Conservation (phyloP, 2,329 filamentous ascomycete species). For the Fusarium nygamai region DNA sequence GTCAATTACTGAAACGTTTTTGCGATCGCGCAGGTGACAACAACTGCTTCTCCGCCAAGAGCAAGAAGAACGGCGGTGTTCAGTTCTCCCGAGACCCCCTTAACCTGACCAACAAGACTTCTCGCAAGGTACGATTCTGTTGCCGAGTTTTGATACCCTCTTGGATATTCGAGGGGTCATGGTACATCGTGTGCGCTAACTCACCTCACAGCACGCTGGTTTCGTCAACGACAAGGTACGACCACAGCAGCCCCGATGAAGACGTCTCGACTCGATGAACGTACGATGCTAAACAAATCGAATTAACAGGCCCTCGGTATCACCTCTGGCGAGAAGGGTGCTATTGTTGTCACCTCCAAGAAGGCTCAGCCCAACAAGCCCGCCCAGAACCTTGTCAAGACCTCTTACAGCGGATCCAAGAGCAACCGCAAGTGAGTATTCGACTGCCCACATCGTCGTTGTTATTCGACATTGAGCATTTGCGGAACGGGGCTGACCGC, state of each 20-base stretch:
- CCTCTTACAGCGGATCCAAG: constrained; percentile 77
- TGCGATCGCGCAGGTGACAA: constrained; percentile 71
- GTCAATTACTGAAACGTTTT: constrained; percentile 38
- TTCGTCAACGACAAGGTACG: constrained; percentile 93
- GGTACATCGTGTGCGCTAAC: constrained; percentile 48
- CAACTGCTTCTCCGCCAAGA: constrained; percentile 94
- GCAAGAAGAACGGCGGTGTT: constrained; percentile 78
- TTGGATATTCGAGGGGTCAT: background rate
- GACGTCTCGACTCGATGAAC: constrained; percentile 19
- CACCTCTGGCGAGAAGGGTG: constrained; percentile 78
- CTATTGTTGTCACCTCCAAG: constrained; percentile 86
- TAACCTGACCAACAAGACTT: constrained; percentile 92
- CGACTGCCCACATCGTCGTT: background rate
- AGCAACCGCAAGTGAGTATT: constrained; percentile 73
- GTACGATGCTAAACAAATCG: constrained; percentile 38
- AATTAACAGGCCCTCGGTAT: constrained; percentile 80
- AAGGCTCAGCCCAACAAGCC: constrained; percentile 80
- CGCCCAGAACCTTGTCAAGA: constrained; percentile 70
- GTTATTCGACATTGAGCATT: background rate
- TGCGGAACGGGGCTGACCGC: constrained; percentile 17
- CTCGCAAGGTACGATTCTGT: constrained; percentile 76
- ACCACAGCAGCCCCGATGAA: constrained; percentile 19
- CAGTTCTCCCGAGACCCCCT: constrained; percentile 95
- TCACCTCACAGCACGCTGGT: constrained; percentile 76
- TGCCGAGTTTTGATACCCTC: background rate